Percentiles rank a stretch among this genome's conserved stretches.
These are phyloP conservation scores for Helenozyma baotianmanensis DNA, from an alignment of 805 yeast species.

Conservation along the genomic window DNA sequence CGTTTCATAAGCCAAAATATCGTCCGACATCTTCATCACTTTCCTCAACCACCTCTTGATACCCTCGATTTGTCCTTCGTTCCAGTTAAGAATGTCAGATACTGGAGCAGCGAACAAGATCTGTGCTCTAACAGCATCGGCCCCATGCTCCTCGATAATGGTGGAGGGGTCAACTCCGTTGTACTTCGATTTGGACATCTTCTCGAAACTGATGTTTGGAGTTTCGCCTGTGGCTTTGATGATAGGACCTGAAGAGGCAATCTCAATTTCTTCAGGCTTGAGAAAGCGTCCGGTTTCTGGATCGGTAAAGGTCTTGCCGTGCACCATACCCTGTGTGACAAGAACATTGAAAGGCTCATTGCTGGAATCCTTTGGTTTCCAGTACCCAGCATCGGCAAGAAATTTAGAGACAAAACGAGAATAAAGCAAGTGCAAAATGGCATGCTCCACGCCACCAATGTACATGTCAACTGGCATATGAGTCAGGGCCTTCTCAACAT, in stretches of 20 bases:
- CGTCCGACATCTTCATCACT: conserved; percentile 31
- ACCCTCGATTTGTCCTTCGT: conserved; percentile 81
- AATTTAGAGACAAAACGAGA: conserved; percentile 84
- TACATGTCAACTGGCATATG: conserved; percentile 84
- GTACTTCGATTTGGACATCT: conserved; percentile 94
- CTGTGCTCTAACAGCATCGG: conserved; percentile 93
- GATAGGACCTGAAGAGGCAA: conserved; percentile 38
- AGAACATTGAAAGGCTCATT: conserved; percentile 82
- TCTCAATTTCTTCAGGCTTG: conserved; percentile 69
- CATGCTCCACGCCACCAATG: conserved; percentile 95
- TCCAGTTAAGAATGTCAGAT: conserved; percentile 81
- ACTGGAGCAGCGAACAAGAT: conserved; percentile 90
- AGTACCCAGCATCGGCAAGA: conserved; percentile 57
- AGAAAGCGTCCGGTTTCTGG: conserved; percentile 71
- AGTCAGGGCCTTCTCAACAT: conserved; percentile 41
- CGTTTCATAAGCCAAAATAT: conserved; percentile 13
- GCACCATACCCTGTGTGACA: conserved; percentile 97
- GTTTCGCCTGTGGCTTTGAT: conserved; percentile 46
- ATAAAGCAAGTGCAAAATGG: conserved; percentile 84
- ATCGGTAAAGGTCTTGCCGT: conserved; percentile 76
- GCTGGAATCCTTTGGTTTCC: conserved; percentile 53
- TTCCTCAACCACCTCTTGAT: conserved; percentile 80
- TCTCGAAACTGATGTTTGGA: conserved; percentile 67
- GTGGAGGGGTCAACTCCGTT: conserved; percentile 90
- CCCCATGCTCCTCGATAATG: conserved; percentile 74